Conservation (phyloP, 2,329 filamentous ascomycete species). For the Thelonectria rubi region DNA sequence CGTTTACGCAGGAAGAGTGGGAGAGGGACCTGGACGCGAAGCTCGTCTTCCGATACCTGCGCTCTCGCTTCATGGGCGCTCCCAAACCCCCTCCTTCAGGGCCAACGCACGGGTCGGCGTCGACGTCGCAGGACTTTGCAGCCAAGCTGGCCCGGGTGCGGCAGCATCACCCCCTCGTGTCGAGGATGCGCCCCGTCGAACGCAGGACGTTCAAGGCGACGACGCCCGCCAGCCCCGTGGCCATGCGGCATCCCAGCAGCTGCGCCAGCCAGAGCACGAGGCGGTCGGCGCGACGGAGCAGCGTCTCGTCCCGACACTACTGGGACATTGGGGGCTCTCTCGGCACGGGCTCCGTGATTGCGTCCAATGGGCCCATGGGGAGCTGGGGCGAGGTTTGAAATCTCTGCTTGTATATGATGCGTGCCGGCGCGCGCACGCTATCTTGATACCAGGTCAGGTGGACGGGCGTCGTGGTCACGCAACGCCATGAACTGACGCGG, state of each 20-base stretch:
- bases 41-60: conserved; percentile 89
- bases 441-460: conserved; percentile 20
- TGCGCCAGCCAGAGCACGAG: conserved; percentile 90
- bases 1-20: conserved; percentile 83
- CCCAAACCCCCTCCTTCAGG: conserved; percentile 53
- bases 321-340: conserved; percentile 90
- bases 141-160: conserved; percentile 85
- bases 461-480: conserved; percentile 27
- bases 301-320: conserved; percentile 82
- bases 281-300: conserved; percentile 73
- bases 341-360: conserved; percentile 77
- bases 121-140: conserved; percentile 70
- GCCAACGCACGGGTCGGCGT: conserved; percentile 58
- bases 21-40: conserved; percentile 90
- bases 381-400: conserved; percentile 76
- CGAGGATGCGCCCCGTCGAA: conserved; percentile 60
- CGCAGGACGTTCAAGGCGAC: conserved; percentile 66
- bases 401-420: conserved; percentile 14
- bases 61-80: conserved; percentile 72
- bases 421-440: conserved; percentile 9
- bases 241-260: conserved; percentile 66
- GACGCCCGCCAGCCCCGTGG: conserved; percentile 58
- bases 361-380: conserved; percentile 73
- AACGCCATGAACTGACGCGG: conserved; percentile 2
- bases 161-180: conserved; percentile 88